Evolutionary conservation across 139 green algal genomes (phyloP), one percentile per base, ranked within the genome.

Genomic region (Ettlia oleoabundans): DNA sequence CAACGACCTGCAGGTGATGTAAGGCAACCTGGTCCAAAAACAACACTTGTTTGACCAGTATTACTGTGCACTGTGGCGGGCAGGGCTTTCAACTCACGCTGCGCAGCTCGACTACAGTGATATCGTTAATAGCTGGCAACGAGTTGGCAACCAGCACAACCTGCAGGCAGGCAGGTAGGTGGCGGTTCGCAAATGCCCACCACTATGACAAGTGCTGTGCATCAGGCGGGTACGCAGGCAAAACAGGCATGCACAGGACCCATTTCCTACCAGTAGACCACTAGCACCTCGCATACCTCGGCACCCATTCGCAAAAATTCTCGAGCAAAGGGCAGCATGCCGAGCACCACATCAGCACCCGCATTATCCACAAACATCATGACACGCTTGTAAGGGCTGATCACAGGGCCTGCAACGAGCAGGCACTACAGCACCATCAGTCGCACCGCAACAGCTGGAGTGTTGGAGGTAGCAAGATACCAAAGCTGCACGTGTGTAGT

Each of bases 311-410:
- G 83, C 53, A 99, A 90, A 62, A 99, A 86, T 86, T 98, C 97
- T 0, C 97, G 84, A 10, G 94, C 94, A 51, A 99, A 89, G 3
- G 97, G 97, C 61, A 99, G 75, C 90, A 99, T 97, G 78, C 97
- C 97, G 38, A 99, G 90, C 68, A 99, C 94, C 0, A 97, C 84
- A 83, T 99, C 97, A 0, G 97, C 97, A 0, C 97, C 97, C 40
- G 87, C 89, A 87, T 99, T 99, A 89, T 99, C 97, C 22, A 97
- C 94, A 87, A 99, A 98, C 79, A 99, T 95, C 82, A 99, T 87
- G 32, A 95, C 94, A 18, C 94, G 88, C 24, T 88, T 82, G 76
- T 92, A 96, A 7, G 91, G 90, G 9, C 72, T 82, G 22, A 62
- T 24, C 10, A 85, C 64, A 19, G 67, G 41, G 35, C 66, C 86